Base-by-base conservation (phyloP, 2,329 filamentous ascomycete species). In the Pseudopithomyces chartarum region DNA sequence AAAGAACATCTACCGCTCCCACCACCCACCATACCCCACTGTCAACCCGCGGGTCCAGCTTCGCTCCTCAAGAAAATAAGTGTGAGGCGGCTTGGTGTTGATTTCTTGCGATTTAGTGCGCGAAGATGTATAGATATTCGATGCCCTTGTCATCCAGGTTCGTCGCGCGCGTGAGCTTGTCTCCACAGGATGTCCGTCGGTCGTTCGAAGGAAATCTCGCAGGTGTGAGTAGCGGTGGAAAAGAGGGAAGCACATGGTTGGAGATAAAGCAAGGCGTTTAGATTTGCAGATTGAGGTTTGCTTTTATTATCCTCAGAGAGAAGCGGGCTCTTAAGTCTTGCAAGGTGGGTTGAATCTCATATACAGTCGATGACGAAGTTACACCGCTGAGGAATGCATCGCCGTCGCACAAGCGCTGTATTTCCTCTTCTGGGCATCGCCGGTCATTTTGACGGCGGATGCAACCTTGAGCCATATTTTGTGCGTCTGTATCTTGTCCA, bases 61-160 rank as follows among this genome's bases (percentile, higher is more conserved):
- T 40, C 13, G 23, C 40, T 44, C 39, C 13, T 11, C 15, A 44
- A 38, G 19, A 13, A 50, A 50, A 15, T 38, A 45, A 2, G 34
- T 15, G 3, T 44, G 55, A 10, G 34, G 45, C 7, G 19, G 20
- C 8, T 47, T 55, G 11, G 45, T 49, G 50, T 49, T 56, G 42
- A 29, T 8, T 5, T 29, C 8, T 29, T 8, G 26, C 4, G 26
- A 8, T 29, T 29, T 29, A 29, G 4, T 29, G 26, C 4, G 8
- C 26, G 26, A 8, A 8, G 26, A 29, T 29, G 8, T 5, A 29
- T 8, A 29, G 26, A 29, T 5, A 29, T 29, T 29, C n/a, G n/a
- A n/a, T n/a, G n/a, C n/a, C n/a, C n/a, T n/a, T n/a, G n/a, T n/a
- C n/a, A n/a, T n/a, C n/a, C n/a, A n/a, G n/a, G n/a, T n/a, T n/a